Evolutionary conservation across 176 grass and related monocot species (phyloP).

Genomic region (Urochloa ruziziensis): DNA sequence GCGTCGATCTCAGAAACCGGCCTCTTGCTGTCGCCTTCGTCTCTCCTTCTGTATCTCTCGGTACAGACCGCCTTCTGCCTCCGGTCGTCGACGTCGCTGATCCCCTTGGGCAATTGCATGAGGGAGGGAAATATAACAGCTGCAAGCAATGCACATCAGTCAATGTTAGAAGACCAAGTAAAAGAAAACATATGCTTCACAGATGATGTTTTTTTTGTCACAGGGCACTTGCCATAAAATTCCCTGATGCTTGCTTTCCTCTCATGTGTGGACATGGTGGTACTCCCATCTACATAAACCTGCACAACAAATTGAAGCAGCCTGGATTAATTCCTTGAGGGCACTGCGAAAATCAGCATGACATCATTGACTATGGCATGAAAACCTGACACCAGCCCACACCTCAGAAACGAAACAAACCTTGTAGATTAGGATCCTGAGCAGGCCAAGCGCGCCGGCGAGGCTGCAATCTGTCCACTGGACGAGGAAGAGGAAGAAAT

Average conservation of each 20-base stretch:
- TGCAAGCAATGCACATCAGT: conserved; percentile 15
- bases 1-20: conserved; percentile 61
- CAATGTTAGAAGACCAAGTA: not conserved
- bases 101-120: conserved; percentile 78
- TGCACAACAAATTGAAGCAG: conserved; percentile 5
- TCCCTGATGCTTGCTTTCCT: conserved; percentile 93
- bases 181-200: not conserved
- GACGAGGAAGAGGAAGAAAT: conserved; percentile 83
- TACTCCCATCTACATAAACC: conserved; percentile 94
- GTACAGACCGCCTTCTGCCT: conserved; percentile 64
- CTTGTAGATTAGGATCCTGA: conserved; percentile 90
- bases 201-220: no score
- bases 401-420: not conserved
- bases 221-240: conserved; percentile 67
- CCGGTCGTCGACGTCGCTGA: conserved; percentile 71
- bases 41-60: conserved; percentile 61
- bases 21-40: conserved; percentile 49
- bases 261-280: conserved; percentile 95
- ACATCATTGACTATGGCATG: not conserved
- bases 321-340: not conserved
- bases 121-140: conserved; percentile 93
- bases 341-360: not conserved
- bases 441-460: conserved; percentile 79
- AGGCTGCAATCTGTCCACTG: conserved; percentile 96
- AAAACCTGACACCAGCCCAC: not conserved